A percentile compares a stretch with the other conserved stretches of the same genome.
These are phyloP conservation scores for Eucalyptus shirleyi DNA, from an alignment of 345 rosid genomes.

Conservation along the genomic window DNA sequence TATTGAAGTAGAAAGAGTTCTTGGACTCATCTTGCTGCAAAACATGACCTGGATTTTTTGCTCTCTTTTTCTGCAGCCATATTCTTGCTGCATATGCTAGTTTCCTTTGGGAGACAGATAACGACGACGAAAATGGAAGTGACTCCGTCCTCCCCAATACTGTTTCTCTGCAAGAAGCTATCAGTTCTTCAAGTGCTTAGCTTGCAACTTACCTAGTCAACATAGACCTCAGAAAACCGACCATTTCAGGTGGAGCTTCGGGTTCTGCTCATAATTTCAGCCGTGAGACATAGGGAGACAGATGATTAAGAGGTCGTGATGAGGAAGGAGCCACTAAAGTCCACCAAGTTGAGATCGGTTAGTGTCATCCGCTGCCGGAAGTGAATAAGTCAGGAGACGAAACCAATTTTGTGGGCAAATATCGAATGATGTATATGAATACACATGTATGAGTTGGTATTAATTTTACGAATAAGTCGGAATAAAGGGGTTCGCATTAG, in stretches of 20 bases:
- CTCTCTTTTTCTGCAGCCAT: conserved; percentile 20
- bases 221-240: background rate
- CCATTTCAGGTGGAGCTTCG: background rate
- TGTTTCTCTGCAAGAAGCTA: background rate
- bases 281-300: background rate
- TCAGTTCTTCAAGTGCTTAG: background rate
- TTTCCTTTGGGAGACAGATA: conserved; percentile 74
- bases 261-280: background rate
- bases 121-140: background rate
- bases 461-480: background rate
- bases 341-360: background rate
- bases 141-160: background rate
- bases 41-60: background rate
- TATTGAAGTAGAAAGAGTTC: background rate
- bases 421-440: background rate
- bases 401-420: background rate
- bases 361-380: background rate
- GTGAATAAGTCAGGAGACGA: background rate
- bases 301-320: background rate
- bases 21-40: background rate
- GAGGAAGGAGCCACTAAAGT: background rate
- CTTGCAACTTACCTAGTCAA: background rate
- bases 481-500: background rate
- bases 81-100: conserved; percentile 74
- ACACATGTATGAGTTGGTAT: background rate